Base-by-base conservation (phyloP, 768 basidiomycete species). In the Pisolithus tinctorius region DNA sequence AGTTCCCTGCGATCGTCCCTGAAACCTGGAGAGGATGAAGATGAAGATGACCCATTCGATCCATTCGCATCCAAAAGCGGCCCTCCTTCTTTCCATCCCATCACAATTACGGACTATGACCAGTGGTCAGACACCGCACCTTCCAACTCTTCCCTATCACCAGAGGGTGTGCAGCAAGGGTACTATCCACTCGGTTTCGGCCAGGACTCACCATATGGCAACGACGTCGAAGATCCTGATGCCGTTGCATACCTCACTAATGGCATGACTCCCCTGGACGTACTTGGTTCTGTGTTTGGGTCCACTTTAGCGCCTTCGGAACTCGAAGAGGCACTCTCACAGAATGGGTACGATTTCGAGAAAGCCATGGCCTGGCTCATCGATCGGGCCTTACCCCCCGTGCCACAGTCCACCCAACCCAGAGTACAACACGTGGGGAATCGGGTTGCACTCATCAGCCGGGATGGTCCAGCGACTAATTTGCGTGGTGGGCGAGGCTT, bases 231-330 rank as follows among this genome's bases (percentile, higher is more conserved):
- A 46, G 80, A 81, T 50, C 71, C 72, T 6, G 80, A 84, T 36
- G 74, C 75, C 11, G 70, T 75, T 34, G 78, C 80, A 31, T 73
- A 81, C 69, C 77, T 91, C 47, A 88, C 86, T 0, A 88, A 90
- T 63, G 93, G 93, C 41, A 95, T 99, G 92, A 95, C 95, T 1
- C 96, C 96, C 1, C 87, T 99, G 60, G 96, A 99, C 60, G 93
- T 97, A 40, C 84, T 99, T 17, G 83, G 81, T 63, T 93, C 90
- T 40, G 90, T 99, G 37, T 99, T 99, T 64, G 92, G 89, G 14
- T 86, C 91, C 2, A 83, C 91, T 2, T 77, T 99, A 9, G 85
- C 93, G 0, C 85, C 92, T 3, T 86, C 86, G 3, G 93, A 97
- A 63, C 76, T 99, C 6, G 95, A 98, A 69, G 93, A 97, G 49